These are phyloP conservation scores for Crucihimalaya himalaica DNA, from an alignment of 345 rosid genomes.

Conservation along the genomic window DNA sequence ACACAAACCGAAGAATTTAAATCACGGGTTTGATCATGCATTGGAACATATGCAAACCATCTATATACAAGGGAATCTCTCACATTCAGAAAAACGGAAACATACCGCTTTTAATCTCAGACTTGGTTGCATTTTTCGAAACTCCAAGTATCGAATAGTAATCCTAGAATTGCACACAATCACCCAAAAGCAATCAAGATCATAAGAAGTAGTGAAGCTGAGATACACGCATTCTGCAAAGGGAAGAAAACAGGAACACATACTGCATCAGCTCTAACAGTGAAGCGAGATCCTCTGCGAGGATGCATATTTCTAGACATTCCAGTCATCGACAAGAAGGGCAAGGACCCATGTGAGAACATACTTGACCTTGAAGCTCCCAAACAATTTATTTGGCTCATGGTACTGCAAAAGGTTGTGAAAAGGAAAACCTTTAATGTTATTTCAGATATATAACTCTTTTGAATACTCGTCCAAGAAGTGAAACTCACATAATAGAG, in stretches of 20 bases:
- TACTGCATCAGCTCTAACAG: conserved; percentile 83
- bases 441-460: background rate
- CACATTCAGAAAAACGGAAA: background rate
- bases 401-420: conserved; percentile 43
- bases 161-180: conserved; percentile 51
- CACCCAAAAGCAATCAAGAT: background rate
- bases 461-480: background rate
- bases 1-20: background rate
- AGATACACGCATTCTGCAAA: background rate
- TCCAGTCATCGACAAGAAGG: conserved; percentile 45
- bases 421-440: conserved; percentile 10
- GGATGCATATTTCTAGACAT: conserved; percentile 49
- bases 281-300: conserved; percentile 58
- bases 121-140: conserved; percentile 82
- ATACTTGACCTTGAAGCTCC: conserved; percentile 64
- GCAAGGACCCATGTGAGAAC: conserved; percentile 59
- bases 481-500: no score
- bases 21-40: background rate
- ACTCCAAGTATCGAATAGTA: conserved; percentile 91
- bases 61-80: background rate
- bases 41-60: conserved; percentile 1
- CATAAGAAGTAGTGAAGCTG: background rate
- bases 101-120: conserved; percentile 94
- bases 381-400: conserved; percentile 51
- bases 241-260: conserved; percentile 39